Base-by-base conservation (phyloP, 495 filamentous ascomycete genomes). In the Hyaloscypha bicolor region DNA sequence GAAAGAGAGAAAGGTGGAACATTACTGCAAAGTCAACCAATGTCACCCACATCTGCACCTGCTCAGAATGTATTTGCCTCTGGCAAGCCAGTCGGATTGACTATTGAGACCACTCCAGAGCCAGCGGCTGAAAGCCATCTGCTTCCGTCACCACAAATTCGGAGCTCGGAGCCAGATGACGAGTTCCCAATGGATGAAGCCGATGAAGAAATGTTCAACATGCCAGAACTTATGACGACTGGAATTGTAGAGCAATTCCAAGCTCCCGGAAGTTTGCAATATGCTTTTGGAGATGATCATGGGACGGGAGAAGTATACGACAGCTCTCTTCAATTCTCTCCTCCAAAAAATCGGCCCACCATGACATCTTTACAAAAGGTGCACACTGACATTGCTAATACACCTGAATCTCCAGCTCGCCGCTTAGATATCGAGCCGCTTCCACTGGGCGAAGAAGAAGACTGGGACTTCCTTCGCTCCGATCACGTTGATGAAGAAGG, bases 181-280 rank as follows among this genome's bases (percentile, higher is more conserved):
- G 75, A 72, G 9, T 76, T 60, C 52, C 69, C 66, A 32, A 51
- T 73, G 11, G 61, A 73, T 59, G 69, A 74, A 60, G 65, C 67
- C 30, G 48, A 63, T 62, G 55, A 66, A 51, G 71, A 66, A 67
- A 69, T 74, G 57, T 61, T 72, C 22, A 72, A 71, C n/a, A 48
- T 70, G 4, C 61, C 65, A 60, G 65, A 67, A 16, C 30, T 37
- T 19, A 48, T 48, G 12, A 55, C 55, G 2, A 51, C 29, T 53
- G 35, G 35, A 21, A n/a, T 55, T 42, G 21, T 42, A 1, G 59
- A 69, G 64, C 64, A 22, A 2, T 69, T 53, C 21, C 30, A 58
- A 53, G 11, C 35, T 31, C 42, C 66, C 9, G 22, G 1, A 61
- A 69, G 55, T 64, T 6, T 69, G 9, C 53, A 60, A n/a, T 9